Evolutionary conservation across 495 filamentous ascomycete species (phyloP).

Genomic region (Achaetomiella virescens): DNA sequence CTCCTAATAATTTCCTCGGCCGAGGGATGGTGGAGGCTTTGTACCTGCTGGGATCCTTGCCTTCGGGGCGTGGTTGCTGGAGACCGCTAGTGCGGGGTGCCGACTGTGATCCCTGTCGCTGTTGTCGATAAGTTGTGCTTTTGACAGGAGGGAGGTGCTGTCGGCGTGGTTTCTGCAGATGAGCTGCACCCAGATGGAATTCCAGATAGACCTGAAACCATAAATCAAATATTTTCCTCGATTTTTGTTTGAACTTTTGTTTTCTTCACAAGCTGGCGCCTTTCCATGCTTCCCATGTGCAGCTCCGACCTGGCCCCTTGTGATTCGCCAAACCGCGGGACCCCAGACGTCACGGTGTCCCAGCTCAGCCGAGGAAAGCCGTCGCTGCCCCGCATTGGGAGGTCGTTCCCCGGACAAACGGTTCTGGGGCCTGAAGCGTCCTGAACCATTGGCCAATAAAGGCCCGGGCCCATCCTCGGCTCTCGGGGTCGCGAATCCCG

Average conservation of each 20-base stretch:
- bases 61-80: not conserved
- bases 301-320: not conserved
- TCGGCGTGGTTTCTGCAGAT: not conserved
- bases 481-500: not conserved
- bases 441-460: slow-evolving; percentile 28
- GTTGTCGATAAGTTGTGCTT: not conserved
- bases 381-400: slow-evolving; percentile 16
- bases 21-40: slow-evolving; percentile 6
- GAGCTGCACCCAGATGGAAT: not conserved
- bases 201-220: not conserved
- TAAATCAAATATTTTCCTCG: not conserved
- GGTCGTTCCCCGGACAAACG: slow-evolving; percentile 21
- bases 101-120: not conserved
- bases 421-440: slow-evolving; percentile 8
- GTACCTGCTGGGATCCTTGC: not conserved
- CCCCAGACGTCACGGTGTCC: slow-evolving; percentile 12
- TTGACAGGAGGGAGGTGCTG: not conserved
- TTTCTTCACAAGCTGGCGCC: not conserved
- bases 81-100: slow-evolving; percentile 16
- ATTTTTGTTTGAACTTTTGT: not conserved
- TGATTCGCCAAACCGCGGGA: not conserved
- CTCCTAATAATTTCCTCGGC: not conserved
- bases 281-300: not conserved
- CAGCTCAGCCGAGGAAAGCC: slow-evolving; percentile 35
- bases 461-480: slow-evolving; percentile 3